Base-by-base conservation (phyloP, 2,329 filamentous ascomycete species). In the Dactylonectria estremocensis region DNA sequence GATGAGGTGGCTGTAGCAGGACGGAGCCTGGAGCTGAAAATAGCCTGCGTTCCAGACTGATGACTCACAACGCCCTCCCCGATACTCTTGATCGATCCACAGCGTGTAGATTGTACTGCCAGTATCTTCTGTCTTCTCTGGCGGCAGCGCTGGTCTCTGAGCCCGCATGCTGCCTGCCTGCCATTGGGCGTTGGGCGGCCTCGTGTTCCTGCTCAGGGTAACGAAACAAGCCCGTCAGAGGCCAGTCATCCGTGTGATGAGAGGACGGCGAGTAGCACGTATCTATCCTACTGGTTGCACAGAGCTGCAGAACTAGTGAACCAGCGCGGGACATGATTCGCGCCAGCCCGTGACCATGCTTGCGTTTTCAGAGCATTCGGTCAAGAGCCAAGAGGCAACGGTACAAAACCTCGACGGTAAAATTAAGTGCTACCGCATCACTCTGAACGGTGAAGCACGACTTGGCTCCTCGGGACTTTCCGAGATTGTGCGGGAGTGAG, bases 21-120 rank as follows among this genome's bases (percentile, higher is more conserved):
- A 37, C 8, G 71, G 68, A 65, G 72, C 72, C 74, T 63, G 66
- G 73, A 71, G 74, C 72, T 74, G 72, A 73, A 67, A 66, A 56
- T 70, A 7, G 68, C 48, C 54, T 61, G 20, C 53, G 69, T 72
- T 72, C 73, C 66, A 69, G 74, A 74, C 70, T 69, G 50, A 11
- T 53, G 50, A 55, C 61, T 64, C 67, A 64, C 66, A 33, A 61
- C 43, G 67, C 72, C 67, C 61, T 61, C 24, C 24, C 24, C 24
- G 61, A 66, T 68, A 61, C 22, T 49, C 54, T 67, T 37, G 35
- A 37, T 37, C 35, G 69, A 43, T 54, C 67, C 70, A 71, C 63
- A 52, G 66, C 61, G 61, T 37, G 49, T 28, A 37, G 35, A 14
- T 14, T 37, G 35, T 37, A 37, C 35, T 13, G 13, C 8, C 10